Base-by-base conservation (phyloP, 805 yeast genomes). In the Candida saitoana region DNA sequence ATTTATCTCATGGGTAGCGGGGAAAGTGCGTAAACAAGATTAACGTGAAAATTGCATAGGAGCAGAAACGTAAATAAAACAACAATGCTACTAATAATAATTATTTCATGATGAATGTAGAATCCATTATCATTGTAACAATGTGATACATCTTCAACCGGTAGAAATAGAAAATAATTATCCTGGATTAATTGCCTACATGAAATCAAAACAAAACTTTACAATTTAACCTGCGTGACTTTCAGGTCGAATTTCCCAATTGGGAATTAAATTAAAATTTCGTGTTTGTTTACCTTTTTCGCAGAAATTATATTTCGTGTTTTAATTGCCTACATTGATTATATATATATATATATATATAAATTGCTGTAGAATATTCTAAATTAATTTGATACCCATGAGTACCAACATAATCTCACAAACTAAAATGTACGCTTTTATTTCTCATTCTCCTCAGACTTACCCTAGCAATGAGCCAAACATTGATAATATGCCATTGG, bases 381-480 rank as follows among this genome's bases (percentile, higher is more conserved):
- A 22, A 7, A 7, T 22, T 22, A 22, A 22, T 22, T 7, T 22
- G 9, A 7, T 22, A 7, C 9, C 27, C 45, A 19, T 15, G 46
- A 36, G 18, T 45, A 36, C 45, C 46, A 18, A 49, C 43, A 18
- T 52, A 51, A 20, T 38, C 47, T 33, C 71, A 24, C 36, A 36
- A 9, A 54, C 49, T 3, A 55, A 70, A 49, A 59, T 74, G 15
- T 86, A 82, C 65, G 97, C 97, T 14, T 91, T 91, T 64, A 91
- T 91, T 49, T 82, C 95, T 17, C 98, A 91, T 63, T 87, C 96
- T 5, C 95, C 89, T 20, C 81, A 88, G 15, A 87, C 96, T 1
- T 91, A 82, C 58, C 89, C 95, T 12, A 71, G 79, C 3, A 84
- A 82, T 47, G 95, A 86, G 57, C 95, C 96, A 2, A 66, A 73